A percentile compares a stretch with the other conserved stretches of the same genome.
Conservation (phyloP, 2,329 filamentous ascomycete species). For the Sordariomycetes sp. region DNA sequence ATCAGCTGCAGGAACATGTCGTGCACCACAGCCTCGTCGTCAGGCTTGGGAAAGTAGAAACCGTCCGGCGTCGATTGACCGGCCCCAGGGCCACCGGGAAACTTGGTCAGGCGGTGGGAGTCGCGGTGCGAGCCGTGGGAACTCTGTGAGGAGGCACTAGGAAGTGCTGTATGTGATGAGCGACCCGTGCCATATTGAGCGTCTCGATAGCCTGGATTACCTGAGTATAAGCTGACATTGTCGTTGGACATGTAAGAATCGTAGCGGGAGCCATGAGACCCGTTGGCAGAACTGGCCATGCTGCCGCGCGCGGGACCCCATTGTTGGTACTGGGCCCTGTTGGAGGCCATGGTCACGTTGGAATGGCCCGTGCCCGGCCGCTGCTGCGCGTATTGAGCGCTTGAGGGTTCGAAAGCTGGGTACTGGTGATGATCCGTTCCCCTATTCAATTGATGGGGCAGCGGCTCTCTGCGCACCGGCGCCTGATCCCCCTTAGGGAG, state of each 20-base stretch:
- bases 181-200: constrained; percentile 13
- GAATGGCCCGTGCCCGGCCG: constrained; percentile 32
- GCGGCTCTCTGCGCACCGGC: constrained; percentile 57
- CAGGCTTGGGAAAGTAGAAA: constrained; percentile 60
- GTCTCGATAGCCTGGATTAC: constrained; percentile 38
- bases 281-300: constrained; percentile 39
- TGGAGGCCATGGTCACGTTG: constrained; percentile 63
- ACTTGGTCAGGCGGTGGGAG: constrained; percentile 48
- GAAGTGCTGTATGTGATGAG: constrained; percentile 34
- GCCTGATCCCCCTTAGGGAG: constrained; percentile 58
- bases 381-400: constrained; percentile 46
- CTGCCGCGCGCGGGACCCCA: constrained; percentile 51
- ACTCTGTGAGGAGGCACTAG: constrained; percentile 46
- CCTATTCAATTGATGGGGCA: constrained; percentile 79
- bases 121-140: constrained; percentile 45
- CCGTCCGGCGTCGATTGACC: constrained; percentile 30
- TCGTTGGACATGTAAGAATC: constrained; percentile 52
- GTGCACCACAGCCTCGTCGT: constrained; percentile 77
- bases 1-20: constrained; percentile 88
- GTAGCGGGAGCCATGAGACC: constrained; percentile 49
- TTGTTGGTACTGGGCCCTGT: constrained; percentile 66
- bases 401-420: constrained; percentile 56
- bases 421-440: constrained; percentile 83
- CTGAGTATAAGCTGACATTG: constrained; percentile 47
- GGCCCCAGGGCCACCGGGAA: constrained; percentile 22